Evolutionary conservation across 2,329 filamentous ascomycete species (phyloP).

Genomic region (Diaporthe citrichinensis): DNA sequence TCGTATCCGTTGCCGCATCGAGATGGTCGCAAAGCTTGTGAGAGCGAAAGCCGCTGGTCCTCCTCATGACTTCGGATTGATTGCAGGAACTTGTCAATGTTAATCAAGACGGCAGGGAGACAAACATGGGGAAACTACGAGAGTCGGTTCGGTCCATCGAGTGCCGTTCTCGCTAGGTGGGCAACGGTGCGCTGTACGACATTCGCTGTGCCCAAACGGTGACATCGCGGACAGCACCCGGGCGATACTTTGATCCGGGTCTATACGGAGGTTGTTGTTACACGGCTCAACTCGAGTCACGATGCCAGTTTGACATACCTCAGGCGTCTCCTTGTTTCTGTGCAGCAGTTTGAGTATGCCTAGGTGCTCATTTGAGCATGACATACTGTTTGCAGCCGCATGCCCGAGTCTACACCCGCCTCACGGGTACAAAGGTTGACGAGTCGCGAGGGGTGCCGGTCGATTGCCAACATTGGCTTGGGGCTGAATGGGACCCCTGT

Average conservation of each 20-base stretch:
- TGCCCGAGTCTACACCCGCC: too few species aligned
- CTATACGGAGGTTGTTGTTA: background rate
- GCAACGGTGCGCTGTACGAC: background rate
- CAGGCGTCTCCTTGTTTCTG: background rate
- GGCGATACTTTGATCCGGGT: background rate
- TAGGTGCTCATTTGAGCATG: too few species aligned
- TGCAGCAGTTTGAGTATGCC: background rate
- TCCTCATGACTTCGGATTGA: background rate
- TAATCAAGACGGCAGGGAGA: background rate
- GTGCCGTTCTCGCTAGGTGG: background rate
- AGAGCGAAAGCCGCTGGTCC: background rate
- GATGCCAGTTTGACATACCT: too few species aligned
- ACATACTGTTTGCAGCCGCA: too few species aligned
- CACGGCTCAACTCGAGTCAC: too few species aligned
- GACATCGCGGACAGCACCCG: background rate
- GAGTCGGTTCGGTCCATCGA: background rate
- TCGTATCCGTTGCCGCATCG: conserved; percentile 26
- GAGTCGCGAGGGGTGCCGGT: background rate
- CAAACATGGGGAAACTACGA: too few species aligned
- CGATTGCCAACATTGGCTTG: background rate
- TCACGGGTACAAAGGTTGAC: background rate
- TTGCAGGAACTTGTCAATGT: conserved; percentile 4
- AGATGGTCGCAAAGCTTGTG: conserved; percentile 1
- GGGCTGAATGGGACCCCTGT: background rate
- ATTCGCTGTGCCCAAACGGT: background rate